phyloP scores from a whole-genome alignment of 164 flowering plant species.

The Tinospora cordifolia region DNA sequence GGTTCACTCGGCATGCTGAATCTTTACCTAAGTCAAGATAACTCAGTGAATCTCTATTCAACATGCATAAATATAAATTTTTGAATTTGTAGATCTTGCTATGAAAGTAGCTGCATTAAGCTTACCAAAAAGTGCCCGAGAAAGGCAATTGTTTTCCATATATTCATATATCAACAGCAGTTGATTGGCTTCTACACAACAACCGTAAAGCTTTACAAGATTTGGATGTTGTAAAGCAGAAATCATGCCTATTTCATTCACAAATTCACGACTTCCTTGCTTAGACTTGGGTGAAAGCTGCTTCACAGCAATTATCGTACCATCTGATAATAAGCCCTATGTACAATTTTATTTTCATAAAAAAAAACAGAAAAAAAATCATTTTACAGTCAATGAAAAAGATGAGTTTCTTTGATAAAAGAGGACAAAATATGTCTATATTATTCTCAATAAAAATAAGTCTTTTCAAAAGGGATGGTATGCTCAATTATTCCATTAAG shows the following conservation, averaged over 20 bases:
- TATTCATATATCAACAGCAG: conserved; percentile 57
- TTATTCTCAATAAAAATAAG: too few relatives aligned
- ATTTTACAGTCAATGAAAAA: neutral
- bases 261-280: conserved; percentile 81
- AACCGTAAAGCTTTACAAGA: conserved; percentile 73
- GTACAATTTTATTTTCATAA: too few relatives aligned
- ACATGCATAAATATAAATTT: neutral
- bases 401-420: neutral
- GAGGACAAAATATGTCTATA: neutral
- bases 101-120: neutral
- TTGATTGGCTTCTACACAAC: conserved; percentile 69
- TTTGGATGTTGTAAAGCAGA: conserved; percentile 71
- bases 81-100: neutral
- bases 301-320: conserved; percentile 66
- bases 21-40: conserved; percentile 28
- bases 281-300: conserved; percentile 76
- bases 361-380: neutral
- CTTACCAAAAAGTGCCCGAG: conserved; percentile 62
- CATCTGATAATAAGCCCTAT: conserved; percentile 68
- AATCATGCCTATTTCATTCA: conserved; percentile 79
- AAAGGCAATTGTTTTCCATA: conserved; percentile 72
- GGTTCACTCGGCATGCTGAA: conserved; percentile 19
- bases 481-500: too few relatives aligned
- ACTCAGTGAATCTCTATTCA: neutral
- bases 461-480: too few relatives aligned